These are phyloP conservation scores for Rhizopogon rudus DNA, from an alignment of 768 basidiomycete species.

Conservation along the genomic window DNA sequence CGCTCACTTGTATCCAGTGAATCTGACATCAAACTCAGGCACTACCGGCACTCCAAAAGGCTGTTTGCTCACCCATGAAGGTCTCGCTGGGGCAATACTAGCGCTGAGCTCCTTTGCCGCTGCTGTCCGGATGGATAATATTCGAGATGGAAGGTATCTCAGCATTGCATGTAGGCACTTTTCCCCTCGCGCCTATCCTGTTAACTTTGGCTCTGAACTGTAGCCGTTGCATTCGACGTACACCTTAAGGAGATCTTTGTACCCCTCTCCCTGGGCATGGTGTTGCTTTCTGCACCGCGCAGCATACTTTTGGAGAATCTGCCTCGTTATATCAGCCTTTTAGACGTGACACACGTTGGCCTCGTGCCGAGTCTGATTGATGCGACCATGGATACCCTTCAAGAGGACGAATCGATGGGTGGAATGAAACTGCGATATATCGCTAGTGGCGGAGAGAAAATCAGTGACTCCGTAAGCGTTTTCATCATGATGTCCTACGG, in stretches of 20 bases:
- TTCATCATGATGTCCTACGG: background rate
- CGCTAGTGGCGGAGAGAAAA: conserved; percentile 49
- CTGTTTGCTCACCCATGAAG: conserved; percentile 35
- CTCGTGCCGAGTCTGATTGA: conserved; percentile 51
- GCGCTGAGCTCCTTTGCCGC: conserved; percentile 22
- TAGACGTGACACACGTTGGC: conserved; percentile 44
- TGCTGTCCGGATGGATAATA: conserved; percentile 15
- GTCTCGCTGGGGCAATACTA: conserved; percentile 27
- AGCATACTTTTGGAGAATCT: conserved; percentile 36
- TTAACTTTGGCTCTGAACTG: background rate
- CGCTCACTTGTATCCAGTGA: background rate
- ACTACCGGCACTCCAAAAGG: conserved; percentile 51
- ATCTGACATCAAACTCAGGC: conserved; percentile 21
- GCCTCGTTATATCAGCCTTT: conserved; percentile 33
- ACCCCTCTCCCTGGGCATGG: conserved; percentile 39
- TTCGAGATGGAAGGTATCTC: conserved; percentile 29
- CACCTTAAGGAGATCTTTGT: conserved; percentile 42
- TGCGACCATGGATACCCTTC: conserved; percentile 34
- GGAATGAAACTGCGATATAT: conserved; percentile 37
- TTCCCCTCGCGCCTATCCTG: background rate
- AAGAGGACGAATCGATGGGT: conserved; percentile 24
- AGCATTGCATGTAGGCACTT: conserved; percentile 37
- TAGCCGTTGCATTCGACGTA: conserved; percentile 51
- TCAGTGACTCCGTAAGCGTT: conserved; percentile 40
- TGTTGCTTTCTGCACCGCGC: conserved; percentile 37